Conservation (phyloP, 2,329 filamentous ascomycete genomes). For the Ophiostoma australiae region DNA sequence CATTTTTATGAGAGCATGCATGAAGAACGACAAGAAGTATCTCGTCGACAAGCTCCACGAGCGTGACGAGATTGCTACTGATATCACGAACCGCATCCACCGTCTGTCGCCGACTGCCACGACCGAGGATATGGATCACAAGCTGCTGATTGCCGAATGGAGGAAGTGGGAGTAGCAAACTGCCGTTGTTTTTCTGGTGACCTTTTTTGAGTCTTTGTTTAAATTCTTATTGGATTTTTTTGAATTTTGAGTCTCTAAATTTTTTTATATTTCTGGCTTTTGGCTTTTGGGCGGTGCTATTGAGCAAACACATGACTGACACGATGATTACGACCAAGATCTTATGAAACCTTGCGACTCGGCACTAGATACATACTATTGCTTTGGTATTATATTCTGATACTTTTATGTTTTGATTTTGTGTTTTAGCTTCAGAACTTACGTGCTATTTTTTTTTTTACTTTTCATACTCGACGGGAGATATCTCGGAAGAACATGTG, state of each 20-base stretch:
- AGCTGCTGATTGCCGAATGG: conserved; percentile 52
- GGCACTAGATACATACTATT: neutral
- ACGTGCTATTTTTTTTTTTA: neutral
- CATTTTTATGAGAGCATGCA: conserved; percentile 63
- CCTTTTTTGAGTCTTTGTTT: neutral
- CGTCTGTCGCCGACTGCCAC: conserved; percentile 32
- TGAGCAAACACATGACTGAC: neutral
- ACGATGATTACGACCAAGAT: neutral
- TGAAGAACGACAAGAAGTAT: conserved; percentile 60
- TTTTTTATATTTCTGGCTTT: neutral
- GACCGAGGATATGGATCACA: conserved; percentile 40
- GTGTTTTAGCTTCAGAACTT: neutral
- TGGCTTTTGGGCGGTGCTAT: neutral
- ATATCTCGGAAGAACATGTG: too few relatives aligned
- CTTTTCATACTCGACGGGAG: too few relatives aligned
- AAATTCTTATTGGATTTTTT: too few relatives aligned
- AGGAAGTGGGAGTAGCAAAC: conserved; percentile 49
- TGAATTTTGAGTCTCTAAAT: neutral
- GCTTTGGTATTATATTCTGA: neutral
- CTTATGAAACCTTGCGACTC: neutral
- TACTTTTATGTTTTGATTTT: neutral
- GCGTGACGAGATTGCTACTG: conserved; percentile 54
- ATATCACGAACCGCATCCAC: conserved; percentile 52
- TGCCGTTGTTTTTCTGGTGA: neutral
- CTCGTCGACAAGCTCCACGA: conserved; percentile 55